Conservation (phyloP, 345 rosid genomes). For the Abelmoschus esculentus region DNA sequence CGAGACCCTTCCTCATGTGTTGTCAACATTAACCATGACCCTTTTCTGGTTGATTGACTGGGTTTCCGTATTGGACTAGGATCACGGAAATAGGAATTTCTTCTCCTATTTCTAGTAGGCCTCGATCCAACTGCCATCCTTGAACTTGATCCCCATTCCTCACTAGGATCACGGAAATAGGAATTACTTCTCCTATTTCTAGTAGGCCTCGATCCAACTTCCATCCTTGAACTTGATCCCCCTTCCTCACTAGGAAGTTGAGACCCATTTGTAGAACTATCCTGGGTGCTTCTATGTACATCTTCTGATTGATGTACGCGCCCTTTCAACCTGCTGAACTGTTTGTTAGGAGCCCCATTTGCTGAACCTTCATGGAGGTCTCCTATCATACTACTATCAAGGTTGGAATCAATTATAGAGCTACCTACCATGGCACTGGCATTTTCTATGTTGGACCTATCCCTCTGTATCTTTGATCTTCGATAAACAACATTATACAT, state of each 20-base stretch:
- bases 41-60: conserved; percentile 43
- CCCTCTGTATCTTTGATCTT: conserved; percentile 56
- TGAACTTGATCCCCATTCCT: conserved; percentile 65
- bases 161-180: conserved; percentile 31
- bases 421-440: conserved; percentile 35
- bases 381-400: conserved; percentile 23
- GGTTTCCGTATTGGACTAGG: conserved; percentile 45
- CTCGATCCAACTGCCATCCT: conserved; percentile 57
- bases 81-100: conserved; percentile 51
- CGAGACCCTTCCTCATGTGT: conserved; percentile 80
- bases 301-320: conserved; percentile 33
- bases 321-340: conserved; percentile 31
- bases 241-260: conserved; percentile 50
- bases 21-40: conserved; percentile 79
- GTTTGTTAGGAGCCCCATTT: conserved; percentile 29
- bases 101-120: conserved; percentile 81
- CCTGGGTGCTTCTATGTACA: conserved; percentile 9
- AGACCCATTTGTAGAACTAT: conserved; percentile 23
- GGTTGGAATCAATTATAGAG: conserved; percentile 33
- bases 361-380: conserved; percentile 32
- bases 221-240: conserved; percentile 57
- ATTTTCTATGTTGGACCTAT: conserved; percentile 31
- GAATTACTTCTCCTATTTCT: conserved; percentile 73
- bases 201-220: conserved; percentile 66
- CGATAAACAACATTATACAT: conserved; percentile 71